Evolutionary conservation across 129 eudicot genomes (phyloP).

Genomic region (Cynara cardunculus): DNA sequence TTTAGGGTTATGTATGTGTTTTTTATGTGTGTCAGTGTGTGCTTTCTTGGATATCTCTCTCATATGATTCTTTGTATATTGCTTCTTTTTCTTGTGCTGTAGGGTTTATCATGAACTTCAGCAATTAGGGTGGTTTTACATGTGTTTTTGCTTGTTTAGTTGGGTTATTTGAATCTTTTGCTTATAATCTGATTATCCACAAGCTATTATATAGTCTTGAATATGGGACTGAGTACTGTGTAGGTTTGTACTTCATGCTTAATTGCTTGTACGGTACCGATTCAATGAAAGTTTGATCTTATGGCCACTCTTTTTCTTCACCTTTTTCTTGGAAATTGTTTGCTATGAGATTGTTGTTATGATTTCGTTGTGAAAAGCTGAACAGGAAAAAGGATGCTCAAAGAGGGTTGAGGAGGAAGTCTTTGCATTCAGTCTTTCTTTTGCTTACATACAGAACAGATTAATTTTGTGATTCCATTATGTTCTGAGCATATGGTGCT

Average conservation of each 20-base stretch:
- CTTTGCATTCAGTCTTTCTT: background rate
- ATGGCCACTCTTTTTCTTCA: background rate
- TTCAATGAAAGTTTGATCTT: background rate
- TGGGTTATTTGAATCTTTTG: constrained; percentile 1
- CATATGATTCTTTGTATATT: background rate
- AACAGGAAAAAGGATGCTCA: background rate
- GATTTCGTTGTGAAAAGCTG: background rate
- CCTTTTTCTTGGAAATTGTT: background rate
- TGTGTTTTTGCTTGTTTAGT: constrained; percentile 16
- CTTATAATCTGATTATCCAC: background rate
- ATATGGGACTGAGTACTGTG: constrained; percentile 10
- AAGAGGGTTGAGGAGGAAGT: background rate
- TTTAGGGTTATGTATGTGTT: constrained; percentile 32
- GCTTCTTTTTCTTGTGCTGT: constrained; percentile 11
- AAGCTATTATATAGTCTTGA: constrained; percentile 1
- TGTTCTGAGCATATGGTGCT: background rate
- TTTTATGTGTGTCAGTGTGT: constrained; percentile 21
- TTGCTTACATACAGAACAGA: background rate
- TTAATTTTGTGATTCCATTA: background rate
- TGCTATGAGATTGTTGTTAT: background rate
- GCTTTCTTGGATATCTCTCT: background rate
- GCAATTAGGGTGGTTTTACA: background rate
- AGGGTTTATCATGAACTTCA: constrained; percentile 8
- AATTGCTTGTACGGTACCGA: constrained; percentile 1
- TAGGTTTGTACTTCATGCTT: constrained; percentile 17